These are phyloP conservation scores for Exserohilum turcica DNA, from an alignment of 2,329 filamentous ascomycete genomes.

Conservation along the genomic window DNA sequence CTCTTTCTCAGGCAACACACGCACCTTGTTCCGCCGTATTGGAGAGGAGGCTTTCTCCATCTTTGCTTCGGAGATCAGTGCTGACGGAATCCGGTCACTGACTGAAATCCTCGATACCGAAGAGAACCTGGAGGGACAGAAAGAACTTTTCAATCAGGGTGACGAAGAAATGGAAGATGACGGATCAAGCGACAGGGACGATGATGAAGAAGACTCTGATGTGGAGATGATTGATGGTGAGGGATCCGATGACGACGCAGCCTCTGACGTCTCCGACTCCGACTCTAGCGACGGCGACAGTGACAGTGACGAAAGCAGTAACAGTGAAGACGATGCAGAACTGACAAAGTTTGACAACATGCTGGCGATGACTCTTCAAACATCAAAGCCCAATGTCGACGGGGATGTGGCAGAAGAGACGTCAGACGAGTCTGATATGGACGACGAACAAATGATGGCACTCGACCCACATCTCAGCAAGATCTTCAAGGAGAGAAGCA, in stretches of 20 bases:
- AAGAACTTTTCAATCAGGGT: conserved; percentile 77
- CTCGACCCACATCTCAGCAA: conserved; percentile 82
- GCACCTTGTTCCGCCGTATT: conserved; percentile 81
- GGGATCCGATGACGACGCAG: conserved; percentile 35
- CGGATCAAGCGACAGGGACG: conserved; percentile 54
- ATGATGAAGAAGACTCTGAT: conserved; percentile 53
- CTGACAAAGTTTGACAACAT: conserved; percentile 72
- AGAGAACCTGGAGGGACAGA: conserved; percentile 82
- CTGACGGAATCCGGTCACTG: conserved; percentile 70
- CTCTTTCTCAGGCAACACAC: conserved; percentile 86
- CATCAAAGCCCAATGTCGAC: conserved; percentile 58
- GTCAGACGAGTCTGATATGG: conserved; percentile 77
- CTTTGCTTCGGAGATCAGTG: conserved; percentile 76
- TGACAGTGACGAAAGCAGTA: conserved; percentile 19
- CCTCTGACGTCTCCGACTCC: conserved; percentile 16
- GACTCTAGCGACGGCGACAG: conserved; percentile 32
- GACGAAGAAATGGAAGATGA: conserved; percentile 49
- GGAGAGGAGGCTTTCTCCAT: conserved; percentile 86
- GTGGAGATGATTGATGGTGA: conserved; percentile 53
- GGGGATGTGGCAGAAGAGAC: conserved; percentile 67
- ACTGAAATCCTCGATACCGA: conserved; percentile 74
- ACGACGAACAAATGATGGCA: conserved; percentile 92
- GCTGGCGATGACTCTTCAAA: conserved; percentile 77
- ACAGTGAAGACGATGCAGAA: conserved; percentile 56
- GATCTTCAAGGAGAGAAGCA: conserved; percentile 79